Percentiles rank a stretch among this genome's conserved stretches.
Evolutionary conservation across 2,329 filamentous ascomycete genomes (phyloP).

Genomic region (Colletotrichum gigasporum): DNA sequence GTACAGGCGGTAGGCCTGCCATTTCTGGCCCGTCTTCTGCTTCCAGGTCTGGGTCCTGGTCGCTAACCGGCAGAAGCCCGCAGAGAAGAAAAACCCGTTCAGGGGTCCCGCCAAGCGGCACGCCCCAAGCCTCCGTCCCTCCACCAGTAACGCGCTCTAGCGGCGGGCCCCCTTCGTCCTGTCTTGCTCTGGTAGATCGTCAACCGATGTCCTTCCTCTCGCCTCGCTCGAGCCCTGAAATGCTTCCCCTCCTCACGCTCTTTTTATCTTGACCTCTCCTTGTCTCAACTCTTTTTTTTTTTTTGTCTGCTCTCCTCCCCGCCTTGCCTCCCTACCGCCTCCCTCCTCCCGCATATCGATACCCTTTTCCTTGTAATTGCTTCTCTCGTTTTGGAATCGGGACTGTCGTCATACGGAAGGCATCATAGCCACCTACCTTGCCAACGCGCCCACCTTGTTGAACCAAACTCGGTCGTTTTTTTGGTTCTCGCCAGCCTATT

Average conservation of each 20-base stretch:
- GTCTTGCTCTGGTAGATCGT: slow-evolving; percentile 18
- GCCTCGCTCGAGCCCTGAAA: slow-evolving; percentile 29
- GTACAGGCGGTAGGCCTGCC: slow-evolving; percentile 9
- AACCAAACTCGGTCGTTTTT: slow-evolving; percentile 17
- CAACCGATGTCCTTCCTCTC: slow-evolving; percentile 6
- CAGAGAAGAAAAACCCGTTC: slow-evolving; percentile 9
- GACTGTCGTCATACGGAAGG: slow-evolving; percentile 11
- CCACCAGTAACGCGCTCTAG: slow-evolving; percentile 24
- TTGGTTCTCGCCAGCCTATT: slow-evolving; percentile 1
- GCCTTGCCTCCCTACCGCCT: slow-evolving; percentile 5
- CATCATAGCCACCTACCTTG: background rate
- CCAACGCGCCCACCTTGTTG: slow-evolving; percentile 1
- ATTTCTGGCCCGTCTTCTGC: slow-evolving; percentile 15
- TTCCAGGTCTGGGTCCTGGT: background rate
- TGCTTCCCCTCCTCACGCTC: slow-evolving; percentile 30
- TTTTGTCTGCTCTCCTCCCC: slow-evolving; percentile 11
- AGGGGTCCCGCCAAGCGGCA: slow-evolving; percentile 22
- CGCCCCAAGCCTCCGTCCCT: slow-evolving; percentile 20
- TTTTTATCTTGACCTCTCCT: slow-evolving; percentile 29
- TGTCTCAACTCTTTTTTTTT: slow-evolving; percentile 19
- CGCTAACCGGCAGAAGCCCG: background rate
- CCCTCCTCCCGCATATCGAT: background rate
- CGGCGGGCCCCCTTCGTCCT: slow-evolving; percentile 28
- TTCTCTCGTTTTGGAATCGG: slow-evolving; percentile 21
- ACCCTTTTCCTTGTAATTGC: slow-evolving; percentile 32